These are phyloP conservation scores for Sporothrix schenckii DNA, from an alignment of 2,329 filamentous ascomycete genomes.

Conservation along the genomic window DNA sequence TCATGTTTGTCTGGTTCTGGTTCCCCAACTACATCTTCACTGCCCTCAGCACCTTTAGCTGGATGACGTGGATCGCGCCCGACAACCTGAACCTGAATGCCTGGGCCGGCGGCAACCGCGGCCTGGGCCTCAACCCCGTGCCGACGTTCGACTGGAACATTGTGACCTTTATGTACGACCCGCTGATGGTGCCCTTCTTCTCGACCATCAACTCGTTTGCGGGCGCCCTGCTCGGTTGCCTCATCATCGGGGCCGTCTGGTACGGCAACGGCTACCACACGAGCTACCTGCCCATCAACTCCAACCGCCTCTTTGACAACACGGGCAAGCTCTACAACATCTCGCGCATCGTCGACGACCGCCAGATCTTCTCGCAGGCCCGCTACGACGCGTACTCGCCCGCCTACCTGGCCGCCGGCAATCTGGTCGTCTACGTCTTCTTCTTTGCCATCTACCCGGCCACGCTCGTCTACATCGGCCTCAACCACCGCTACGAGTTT, in stretches of 20 bases:
- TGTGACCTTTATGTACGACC: conserved; percentile 29
- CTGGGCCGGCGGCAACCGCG: conserved; percentile 44
- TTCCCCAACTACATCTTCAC: conserved; percentile 55
- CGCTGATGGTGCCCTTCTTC: conserved; percentile 50
- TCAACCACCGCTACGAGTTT: conserved; percentile 45
- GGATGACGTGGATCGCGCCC: conserved; percentile 58
- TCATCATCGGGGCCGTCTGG: conserved; percentile 60
- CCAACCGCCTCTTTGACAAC: conserved; percentile 56
- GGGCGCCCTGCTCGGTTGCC: conserved; percentile 58
- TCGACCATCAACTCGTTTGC: conserved; percentile 65
- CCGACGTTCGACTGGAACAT: conserved; percentile 50
- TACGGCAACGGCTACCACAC: conserved; percentile 62
- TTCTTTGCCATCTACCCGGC: conserved; percentile 61
- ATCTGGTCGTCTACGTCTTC: conserved; percentile 56
- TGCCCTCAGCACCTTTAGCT: conserved; percentile 53
- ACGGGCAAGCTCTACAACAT: conserved; percentile 54
- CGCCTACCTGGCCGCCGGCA: conserved; percentile 55
- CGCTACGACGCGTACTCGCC: conserved; percentile 57
- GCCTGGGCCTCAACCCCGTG: conserved; percentile 44
- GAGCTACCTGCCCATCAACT: conserved; percentile 56
- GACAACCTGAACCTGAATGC: conserved; percentile 42
- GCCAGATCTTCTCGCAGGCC: conserved; percentile 50
- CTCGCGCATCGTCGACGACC: conserved; percentile 47
- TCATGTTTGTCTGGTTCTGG: conserved; percentile 58
- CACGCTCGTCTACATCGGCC: conserved; percentile 53